Evolutionary conservation across 306 rosid species (phyloP).

Genomic region (Amphicarpaea edgeworthii): DNA sequence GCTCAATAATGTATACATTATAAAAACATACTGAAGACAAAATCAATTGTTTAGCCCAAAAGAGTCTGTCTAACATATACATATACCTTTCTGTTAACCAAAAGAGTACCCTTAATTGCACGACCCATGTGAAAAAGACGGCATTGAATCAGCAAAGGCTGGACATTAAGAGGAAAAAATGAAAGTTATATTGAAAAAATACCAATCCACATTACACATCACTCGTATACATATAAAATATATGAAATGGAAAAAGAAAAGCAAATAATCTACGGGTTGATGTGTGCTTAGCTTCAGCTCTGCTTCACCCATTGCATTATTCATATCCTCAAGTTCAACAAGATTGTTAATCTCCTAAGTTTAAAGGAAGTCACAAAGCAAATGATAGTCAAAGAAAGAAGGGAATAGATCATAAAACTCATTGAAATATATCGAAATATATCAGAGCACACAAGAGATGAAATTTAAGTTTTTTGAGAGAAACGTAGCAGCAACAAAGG

Average conservation of each 20-base stretch:
- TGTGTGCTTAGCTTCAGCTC: slow-evolving; percentile 37
- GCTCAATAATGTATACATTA: not conserved
- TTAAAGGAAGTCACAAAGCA: slow-evolving; percentile 17
- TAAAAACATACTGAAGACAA: not conserved
- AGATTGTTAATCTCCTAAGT: slow-evolving; percentile 45
- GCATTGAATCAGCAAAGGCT: slow-evolving; percentile 85
- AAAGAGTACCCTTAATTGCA: slow-evolving; percentile 82
- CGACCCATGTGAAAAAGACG: slow-evolving; percentile 74
- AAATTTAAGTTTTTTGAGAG: not conserved
- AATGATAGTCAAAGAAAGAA: slow-evolving; percentile 9
- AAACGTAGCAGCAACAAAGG: slow-evolving; percentile 2
- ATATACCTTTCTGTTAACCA: slow-evolving; percentile 61
- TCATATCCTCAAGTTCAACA: slow-evolving; percentile 45
- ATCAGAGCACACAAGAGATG: not conserved
- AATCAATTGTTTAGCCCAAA: not conserved
- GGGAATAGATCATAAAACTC: slow-evolving; percentile 1
- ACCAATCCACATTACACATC: not conserved
- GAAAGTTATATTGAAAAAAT: slow-evolving; percentile 41
- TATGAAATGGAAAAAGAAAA: slow-evolving; percentile 18
- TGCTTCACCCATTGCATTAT: slow-evolving; percentile 38
- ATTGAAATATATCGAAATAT: slow-evolving; percentile 20
- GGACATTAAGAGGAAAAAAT: slow-evolving; percentile 20
- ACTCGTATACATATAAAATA: not conserved
- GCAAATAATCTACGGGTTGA: slow-evolving; percentile 56
- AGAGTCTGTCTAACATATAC: slow-evolving; percentile 48